Percentiles rank a stretch among this genome's conserved stretches.
phyloP scores from a whole-genome alignment of 176 grass and related monocot genomes.

The Saccharum officinarum region DNA sequence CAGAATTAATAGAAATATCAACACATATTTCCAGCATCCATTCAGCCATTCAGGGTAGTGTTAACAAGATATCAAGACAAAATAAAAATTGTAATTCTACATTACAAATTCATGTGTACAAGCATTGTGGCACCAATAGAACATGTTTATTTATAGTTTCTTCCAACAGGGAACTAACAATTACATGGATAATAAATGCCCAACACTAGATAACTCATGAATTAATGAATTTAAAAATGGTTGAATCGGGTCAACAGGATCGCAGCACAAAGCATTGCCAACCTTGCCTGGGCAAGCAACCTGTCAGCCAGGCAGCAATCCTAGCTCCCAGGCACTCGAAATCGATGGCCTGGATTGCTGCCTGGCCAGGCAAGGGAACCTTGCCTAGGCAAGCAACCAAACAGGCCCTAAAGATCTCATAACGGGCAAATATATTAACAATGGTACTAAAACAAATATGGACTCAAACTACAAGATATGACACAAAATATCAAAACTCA shows the following conservation, averaged over 20 bases:
- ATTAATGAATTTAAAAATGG: neutral
- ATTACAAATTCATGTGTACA: neutral
- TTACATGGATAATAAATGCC: neutral
- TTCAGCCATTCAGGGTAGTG: neutral
- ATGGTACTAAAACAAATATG: neutral
- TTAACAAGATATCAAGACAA: neutral
- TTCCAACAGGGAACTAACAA: neutral
- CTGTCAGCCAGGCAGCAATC: neutral
- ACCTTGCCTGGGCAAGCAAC: neutral
- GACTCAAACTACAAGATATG: neutral
- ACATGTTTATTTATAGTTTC: neutral
- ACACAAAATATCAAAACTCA: constrained; percentile 5
- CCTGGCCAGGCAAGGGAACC: neutral
- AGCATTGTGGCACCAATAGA: neutral
- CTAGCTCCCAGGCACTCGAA: neutral
- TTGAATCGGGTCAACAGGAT: neutral
- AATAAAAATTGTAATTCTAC: neutral
- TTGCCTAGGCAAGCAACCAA: neutral
- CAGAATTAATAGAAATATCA: neutral
- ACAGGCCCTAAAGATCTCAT: neutral
- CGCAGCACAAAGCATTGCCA: neutral
- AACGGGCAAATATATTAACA: neutral
- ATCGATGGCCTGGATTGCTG: neutral
- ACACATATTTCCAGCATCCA: neutral
- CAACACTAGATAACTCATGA: neutral